phyloP scores from a whole-genome alignment of 108 stramenopile species.

The Cyclostephanos tholiformis region DNA sequence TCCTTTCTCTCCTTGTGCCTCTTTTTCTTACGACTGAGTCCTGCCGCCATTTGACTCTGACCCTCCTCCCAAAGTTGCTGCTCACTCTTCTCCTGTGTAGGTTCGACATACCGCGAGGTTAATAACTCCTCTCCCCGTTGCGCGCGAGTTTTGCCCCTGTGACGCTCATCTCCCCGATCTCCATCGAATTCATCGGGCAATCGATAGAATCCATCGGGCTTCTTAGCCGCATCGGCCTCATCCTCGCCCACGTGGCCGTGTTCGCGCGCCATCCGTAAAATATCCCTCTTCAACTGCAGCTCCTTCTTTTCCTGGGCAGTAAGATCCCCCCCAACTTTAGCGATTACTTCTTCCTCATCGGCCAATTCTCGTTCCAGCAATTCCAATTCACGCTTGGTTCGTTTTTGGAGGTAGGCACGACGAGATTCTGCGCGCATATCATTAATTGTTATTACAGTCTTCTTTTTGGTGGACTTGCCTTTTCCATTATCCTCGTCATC shows the following conservation, averaged over 20 bases:
- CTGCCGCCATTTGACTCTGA: constrained; percentile 81
- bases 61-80: constrained; percentile 97
- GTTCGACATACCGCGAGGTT: constrained; percentile 92
- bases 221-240: constrained; percentile 48
- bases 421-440: constrained; percentile 87
- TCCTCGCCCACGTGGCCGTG: constrained; percentile 51
- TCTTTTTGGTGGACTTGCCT: constrained; percentile 21
- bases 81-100: constrained; percentile 89
- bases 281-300: constrained; percentile 75
- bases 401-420: constrained; percentile 90
- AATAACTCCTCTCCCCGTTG: constrained; percentile 74
- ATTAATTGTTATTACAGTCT: constrained; percentile 58
- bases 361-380: constrained; percentile 86
- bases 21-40: constrained; percentile 36
- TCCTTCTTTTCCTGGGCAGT: constrained; percentile 78
- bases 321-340: constrained; percentile 54
- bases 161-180: constrained; percentile 19
- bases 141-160: constrained; percentile 58
- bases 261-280: constrained; percentile 78
- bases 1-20: constrained; percentile 24
- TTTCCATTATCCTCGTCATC: constrained; percentile 40
- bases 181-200: constrained; percentile 74
- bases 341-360: constrained; percentile 95
- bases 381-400: constrained; percentile 91
- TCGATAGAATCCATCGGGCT: constrained; percentile 76